These are phyloP conservation scores for Kazachstania africana DNA, from an alignment of 805 yeast species.

Conservation along the genomic window DNA sequence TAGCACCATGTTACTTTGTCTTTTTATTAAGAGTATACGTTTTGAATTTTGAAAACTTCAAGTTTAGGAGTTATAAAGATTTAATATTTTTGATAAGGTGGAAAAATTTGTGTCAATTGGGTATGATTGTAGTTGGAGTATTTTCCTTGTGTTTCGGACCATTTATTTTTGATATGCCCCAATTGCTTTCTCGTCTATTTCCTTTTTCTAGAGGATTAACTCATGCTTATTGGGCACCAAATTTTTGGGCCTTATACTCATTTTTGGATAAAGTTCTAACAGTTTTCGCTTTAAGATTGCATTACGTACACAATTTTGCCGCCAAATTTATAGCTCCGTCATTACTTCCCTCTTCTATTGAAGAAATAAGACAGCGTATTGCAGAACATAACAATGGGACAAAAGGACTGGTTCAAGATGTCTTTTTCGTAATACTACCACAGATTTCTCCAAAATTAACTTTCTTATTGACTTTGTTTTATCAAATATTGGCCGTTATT, in stretches of 20 bases:
- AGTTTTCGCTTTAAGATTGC: slow-evolving; percentile 25
- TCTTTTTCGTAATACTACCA: slow-evolving; percentile 70
- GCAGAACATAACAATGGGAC: slow-evolving; percentile 39
- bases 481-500: slow-evolving; percentile 65
- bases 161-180: slow-evolving; percentile 53
- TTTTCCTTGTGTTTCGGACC: slow-evolving; percentile 70
- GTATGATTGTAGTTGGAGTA: slow-evolving; percentile 46
- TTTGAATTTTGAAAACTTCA: slow-evolving; percentile 31
- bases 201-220: slow-evolving; percentile 93
- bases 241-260: slow-evolving; percentile 91
- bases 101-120: slow-evolving; percentile 50
- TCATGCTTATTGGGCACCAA: slow-evolving; percentile 99
- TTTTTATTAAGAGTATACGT: slow-evolving; percentile 66
- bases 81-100: slow-evolving; percentile 35
- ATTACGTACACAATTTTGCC: slow-evolving; percentile 35
- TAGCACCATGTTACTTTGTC: slow-evolving; percentile 89
- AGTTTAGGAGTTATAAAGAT: slow-evolving; percentile 24
- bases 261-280: slow-evolving; percentile 63
- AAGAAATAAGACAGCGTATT: slow-evolving; percentile 22
- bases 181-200: slow-evolving; percentile 60
- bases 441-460: slow-evolving; percentile 68
- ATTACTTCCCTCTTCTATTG: slow-evolving; percentile 22
- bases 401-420: slow-evolving; percentile 87
- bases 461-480: slow-evolving; percentile 69
- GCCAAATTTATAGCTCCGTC: slow-evolving; percentile 26